A percentile compares a stretch with the other conserved stretches of the same genome.
Conservation (phyloP, 306 rosid genomes). For the Sophora flavescens region DNA sequence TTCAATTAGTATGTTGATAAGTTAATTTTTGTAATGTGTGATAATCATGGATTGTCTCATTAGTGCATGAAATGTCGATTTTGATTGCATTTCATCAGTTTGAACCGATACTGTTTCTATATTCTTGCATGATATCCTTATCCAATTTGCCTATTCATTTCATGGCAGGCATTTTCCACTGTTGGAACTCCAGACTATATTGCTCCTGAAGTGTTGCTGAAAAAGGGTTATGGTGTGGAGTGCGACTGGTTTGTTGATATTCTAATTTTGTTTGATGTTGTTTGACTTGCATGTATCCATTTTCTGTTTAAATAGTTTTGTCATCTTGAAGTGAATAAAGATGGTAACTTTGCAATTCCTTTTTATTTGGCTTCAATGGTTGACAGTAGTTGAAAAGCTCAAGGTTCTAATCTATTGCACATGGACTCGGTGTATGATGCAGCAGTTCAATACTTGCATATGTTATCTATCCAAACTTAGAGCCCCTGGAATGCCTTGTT, state of each 20-base stretch:
- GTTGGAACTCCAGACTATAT: slow-evolving; percentile 96
- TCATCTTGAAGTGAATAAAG: slow-evolving; percentile 39
- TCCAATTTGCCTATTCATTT: slow-evolving; percentile 41
- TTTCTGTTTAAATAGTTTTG: neutral
- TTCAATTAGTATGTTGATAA: neutral
- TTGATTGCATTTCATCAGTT: slow-evolving; percentile 29
- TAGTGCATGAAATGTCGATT: neutral
- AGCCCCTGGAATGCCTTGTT: slow-evolving; percentile 5
- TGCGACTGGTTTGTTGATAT: slow-evolving; percentile 81
- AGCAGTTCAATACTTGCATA: slow-evolving; percentile 1
- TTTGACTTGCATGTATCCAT: slow-evolving; percentile 28
- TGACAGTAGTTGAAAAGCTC: slow-evolving; percentile 6
- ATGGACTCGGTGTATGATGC: neutral
- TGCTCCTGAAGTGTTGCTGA: slow-evolving; percentile 90
- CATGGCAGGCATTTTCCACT: slow-evolving; percentile 84
- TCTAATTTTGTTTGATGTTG: slow-evolving; percentile 28
- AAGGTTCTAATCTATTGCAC: slow-evolving; percentile 9
- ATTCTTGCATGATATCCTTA: slow-evolving; percentile 40
- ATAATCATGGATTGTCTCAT: neutral
- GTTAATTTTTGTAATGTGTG: neutral
- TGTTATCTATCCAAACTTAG: neutral
- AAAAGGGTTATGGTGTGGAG: slow-evolving; percentile 88
- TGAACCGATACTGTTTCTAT: slow-evolving; percentile 4
- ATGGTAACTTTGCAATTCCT: slow-evolving; percentile 9
- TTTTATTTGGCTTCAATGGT: neutral